Conservation (phyloP, 2,329 filamentous ascomycete species). For the Ophiognomonia clavigignenti-juglandacearum region DNA sequence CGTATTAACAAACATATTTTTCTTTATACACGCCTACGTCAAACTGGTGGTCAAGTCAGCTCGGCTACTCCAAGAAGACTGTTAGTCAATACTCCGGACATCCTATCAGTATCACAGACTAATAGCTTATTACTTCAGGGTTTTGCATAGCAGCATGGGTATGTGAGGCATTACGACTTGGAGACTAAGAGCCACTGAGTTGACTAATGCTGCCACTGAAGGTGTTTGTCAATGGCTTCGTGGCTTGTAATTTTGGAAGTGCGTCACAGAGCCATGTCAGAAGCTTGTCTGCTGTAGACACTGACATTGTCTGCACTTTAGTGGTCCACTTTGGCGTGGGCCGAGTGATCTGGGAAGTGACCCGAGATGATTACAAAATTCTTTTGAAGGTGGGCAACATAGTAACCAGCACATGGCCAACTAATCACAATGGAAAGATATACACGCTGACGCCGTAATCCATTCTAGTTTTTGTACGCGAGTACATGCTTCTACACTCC, state of each 20-base stretch:
- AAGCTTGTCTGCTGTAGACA: no score
- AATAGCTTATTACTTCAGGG: background rate
- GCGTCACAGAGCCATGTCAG: background rate
- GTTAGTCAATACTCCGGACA: background rate
- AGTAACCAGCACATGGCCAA: background rate
- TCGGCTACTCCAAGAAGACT: background rate
- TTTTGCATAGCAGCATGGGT: conserved; percentile 11
- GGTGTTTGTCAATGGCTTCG: conserved; percentile 1
- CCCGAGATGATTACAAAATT: background rate
- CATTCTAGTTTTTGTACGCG: conserved; percentile 1
- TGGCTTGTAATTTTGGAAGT: background rate
- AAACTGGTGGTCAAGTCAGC: no score
- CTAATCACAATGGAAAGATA: no score
- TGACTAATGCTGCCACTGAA: background rate
- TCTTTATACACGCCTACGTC: no score
- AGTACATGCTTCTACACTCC: conserved; percentile 1
- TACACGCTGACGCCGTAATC: background rate
- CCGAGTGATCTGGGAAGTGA: background rate
- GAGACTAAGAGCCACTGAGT: no score
- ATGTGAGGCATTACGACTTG: background rate
- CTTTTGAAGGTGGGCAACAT: conserved; percentile 1
- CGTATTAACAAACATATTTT: no score
- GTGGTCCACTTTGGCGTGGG: conserved; percentile 2
- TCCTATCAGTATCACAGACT: no score
- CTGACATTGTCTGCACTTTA: background rate